Evolutionary conservation across 2,329 filamentous ascomycete species (phyloP), one percentile per base, ranked within the genome.

Genomic region (Aureobasidium vineae): DNA sequence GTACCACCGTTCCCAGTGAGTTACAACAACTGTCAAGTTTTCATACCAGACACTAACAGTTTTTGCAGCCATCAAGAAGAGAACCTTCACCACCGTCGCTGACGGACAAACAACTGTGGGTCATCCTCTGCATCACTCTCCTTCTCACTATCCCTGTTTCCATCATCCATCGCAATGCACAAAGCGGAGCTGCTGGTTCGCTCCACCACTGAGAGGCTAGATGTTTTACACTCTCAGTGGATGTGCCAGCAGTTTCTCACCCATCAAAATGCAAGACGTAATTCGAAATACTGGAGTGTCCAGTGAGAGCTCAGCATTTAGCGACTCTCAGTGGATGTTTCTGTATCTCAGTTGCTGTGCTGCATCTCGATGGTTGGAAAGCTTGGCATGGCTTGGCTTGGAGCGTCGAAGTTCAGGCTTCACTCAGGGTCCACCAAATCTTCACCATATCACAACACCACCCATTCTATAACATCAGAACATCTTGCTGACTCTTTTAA

Each of bases 51-150:
- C n/a, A n/a, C n/a, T n/a, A n/a, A n/a, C n/a, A n/a, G n/a, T n/a
- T n/a, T n/a, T n/a, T n/a, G n/a, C n/a, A n/a, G n/a, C 67, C 16
- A 82, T 96, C 70, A 95, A 94, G 84, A 96, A 96, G 84, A 81
- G 56, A 7, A 60, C 56, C 13, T 60, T 60, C 56, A 60, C 56
- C 11, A n/a, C n/a, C n/a, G n/a, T 93, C 70, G 85, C 86, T 21
- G 82, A 85, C 73, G 83, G 82, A 80, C 90, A 94, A 80, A 87
- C 89, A 74, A 92, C 90, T 8, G 66, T 38, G 7, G n/a, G 49
- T 15, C 36, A 41, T 36, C 33, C 28, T 28, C 65, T 54, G 38
- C 21, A 38, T 52, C 54, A 50, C 21, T 36, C 59, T 11, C 15
- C 28, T 3, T 28, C 28, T 28, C 28, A 28, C 3, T 28, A 5